A percentile compares a stretch with the other conserved stretches of the same genome.
Conservation (phyloP, 2,329 filamentous ascomycete species). For the Pseudophaeomoniella oleicola region DNA sequence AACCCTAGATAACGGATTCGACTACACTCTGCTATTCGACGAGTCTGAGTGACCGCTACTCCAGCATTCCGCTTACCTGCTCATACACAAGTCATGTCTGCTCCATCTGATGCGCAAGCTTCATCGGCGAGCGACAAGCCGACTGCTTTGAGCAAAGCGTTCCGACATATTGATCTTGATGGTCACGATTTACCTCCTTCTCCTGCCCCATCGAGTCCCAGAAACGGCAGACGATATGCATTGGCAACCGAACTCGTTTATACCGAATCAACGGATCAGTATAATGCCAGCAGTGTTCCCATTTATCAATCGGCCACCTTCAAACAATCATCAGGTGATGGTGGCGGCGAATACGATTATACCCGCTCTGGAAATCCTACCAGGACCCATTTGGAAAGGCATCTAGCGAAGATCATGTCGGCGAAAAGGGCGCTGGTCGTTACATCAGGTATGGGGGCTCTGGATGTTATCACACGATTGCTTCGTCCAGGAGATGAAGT, state of each 20-base stretch:
- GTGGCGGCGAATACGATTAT: constrained; percentile 91
- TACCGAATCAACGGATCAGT: constrained; percentile 91
- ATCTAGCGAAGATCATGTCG: constrained; percentile 98
- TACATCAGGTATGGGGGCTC: constrained; percentile 89
- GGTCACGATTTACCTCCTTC: constrained; percentile 80
- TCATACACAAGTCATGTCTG: too few relatives aligned
- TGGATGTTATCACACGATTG: constrained; percentile 89
- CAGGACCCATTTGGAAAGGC: constrained; percentile 85
- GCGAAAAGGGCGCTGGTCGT: constrained; percentile 82
- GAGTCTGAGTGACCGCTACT: too few relatives aligned
- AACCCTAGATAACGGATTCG: too few relatives aligned
- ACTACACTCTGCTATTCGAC: too few relatives aligned
- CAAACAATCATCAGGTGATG: constrained; percentile 72
- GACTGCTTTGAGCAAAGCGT: constrained; percentile 31
- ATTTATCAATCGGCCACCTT: constrained; percentile 99
- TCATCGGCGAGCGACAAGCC: constrained; percentile 7
- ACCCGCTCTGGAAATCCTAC: constrained; percentile 96
- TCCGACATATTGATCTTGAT: constrained; percentile 58
- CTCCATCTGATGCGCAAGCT: not conserved
- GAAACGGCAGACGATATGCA: constrained; percentile 75
- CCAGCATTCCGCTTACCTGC: too few relatives aligned
- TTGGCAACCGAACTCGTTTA: constrained; percentile 93
- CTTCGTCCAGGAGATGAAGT: constrained; percentile 91
- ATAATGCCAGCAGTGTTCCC: constrained; percentile 87
- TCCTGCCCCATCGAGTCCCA: constrained; percentile 80